These are phyloP conservation scores for Coelastrella sp. DNA, from an alignment of 139 green algal genomes.

Conservation along the genomic window DNA sequence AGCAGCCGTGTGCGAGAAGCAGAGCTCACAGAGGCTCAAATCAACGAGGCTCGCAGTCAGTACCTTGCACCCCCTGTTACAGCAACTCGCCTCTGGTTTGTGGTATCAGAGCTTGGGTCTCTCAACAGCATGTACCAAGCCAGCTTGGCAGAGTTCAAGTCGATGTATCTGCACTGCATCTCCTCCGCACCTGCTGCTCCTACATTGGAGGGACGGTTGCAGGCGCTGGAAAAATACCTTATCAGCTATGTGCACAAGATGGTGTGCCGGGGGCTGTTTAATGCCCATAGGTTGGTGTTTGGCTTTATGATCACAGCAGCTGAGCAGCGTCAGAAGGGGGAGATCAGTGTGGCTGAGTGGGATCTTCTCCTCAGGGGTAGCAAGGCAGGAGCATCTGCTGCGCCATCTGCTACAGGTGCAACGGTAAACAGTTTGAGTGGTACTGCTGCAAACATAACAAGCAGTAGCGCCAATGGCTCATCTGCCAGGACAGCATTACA, in stretches of 20 bases:
- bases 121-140: constrained; percentile 88
- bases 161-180: constrained; percentile 83
- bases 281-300: constrained; percentile 84
- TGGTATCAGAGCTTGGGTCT: constrained; percentile 78
- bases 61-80: constrained; percentile 78
- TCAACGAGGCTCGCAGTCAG: constrained; percentile 83
- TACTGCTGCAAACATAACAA: neutral
- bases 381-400: neutral
- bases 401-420: neutral
- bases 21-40: constrained; percentile 80
- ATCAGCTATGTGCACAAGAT: constrained; percentile 79
- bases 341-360: constrained; percentile 69
- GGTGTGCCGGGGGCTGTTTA: constrained; percentile 80
- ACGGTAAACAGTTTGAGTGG: neutral
- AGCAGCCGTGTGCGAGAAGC: constrained; percentile 77
- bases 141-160: constrained; percentile 76
- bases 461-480: neutral
- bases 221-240: neutral
- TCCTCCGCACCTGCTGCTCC: constrained; percentile 50
- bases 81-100: constrained; percentile 84
- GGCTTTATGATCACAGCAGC: constrained; percentile 74
- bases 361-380: constrained; percentile 76
- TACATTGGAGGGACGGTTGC: neutral
- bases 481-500: neutral
- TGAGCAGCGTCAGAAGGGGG: constrained; percentile 56